A percentile compares a stretch with the other conserved stretches of the same genome.
Conservation (phyloP, 164 flowering plant species). For the Magnolia changhungtana region DNA sequence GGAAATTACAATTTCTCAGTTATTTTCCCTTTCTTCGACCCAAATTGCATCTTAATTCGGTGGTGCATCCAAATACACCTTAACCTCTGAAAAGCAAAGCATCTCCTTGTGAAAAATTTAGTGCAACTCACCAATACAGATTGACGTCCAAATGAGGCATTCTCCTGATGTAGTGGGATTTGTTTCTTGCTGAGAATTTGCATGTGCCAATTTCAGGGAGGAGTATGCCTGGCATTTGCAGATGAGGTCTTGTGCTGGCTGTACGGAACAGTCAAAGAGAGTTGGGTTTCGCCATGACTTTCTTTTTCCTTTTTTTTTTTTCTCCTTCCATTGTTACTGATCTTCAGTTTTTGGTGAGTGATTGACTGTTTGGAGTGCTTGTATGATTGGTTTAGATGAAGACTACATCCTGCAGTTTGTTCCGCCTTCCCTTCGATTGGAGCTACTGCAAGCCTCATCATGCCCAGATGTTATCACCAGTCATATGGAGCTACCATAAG, state of each 20-base stretch:
- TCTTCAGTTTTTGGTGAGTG: not conserved
- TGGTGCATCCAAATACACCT: too few species aligned
- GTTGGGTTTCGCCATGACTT: slow-evolving; percentile 40
- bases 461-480: slow-evolving; percentile 76
- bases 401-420: slow-evolving; percentile 86
- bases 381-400: slow-evolving; percentile 61
- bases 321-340: not conserved
- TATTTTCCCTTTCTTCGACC: too few species aligned
- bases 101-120: not conserved
- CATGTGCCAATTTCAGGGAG: slow-evolving; percentile 55
- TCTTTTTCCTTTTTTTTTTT: not conserved
- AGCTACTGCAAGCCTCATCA: slow-evolving; percentile 85
- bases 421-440: slow-evolving; percentile 66
- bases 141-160: not conserved
- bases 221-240: slow-evolving; percentile 95
- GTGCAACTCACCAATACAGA: not conserved
- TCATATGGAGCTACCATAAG: slow-evolving; percentile 46
- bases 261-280: slow-evolving; percentile 98
- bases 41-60: too few species aligned
- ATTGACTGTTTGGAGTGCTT: slow-evolving; percentile 1
- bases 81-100: not conserved
- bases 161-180: not conserved
- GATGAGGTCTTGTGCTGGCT: slow-evolving; percentile 99
- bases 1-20: too few species aligned
- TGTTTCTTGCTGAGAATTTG: not conserved